Base-by-base conservation (phyloP, 2,329 filamentous ascomycete genomes). In the Bipolaris victoriae region DNA sequence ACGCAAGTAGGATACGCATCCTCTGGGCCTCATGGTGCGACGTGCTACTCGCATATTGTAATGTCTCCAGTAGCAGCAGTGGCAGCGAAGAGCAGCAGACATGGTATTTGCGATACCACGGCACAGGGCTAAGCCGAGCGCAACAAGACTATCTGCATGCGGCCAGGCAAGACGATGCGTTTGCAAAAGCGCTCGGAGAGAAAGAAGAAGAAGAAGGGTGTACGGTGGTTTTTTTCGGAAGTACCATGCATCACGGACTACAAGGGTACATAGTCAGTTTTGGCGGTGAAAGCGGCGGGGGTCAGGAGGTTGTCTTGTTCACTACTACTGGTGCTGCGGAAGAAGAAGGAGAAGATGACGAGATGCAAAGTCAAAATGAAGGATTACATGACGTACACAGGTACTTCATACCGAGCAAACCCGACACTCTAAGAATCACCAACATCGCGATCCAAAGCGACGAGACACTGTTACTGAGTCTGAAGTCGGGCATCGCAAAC, bases 11-110 rank as follows among this genome's bases (percentile, higher is more conserved):
- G 10, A 60, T 70, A 6, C 53, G 55, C 15, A 43, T 73, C n/a
- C 56, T 70, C 3, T 76, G 71, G 70, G 46, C 59, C 16, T 73
- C 71, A 20, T 76, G 73, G 73, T 74, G 72, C 51, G 73, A 76
- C 52, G 48, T 55, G 5, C 45, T 67, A 10, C 52, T 69, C 13
- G 55, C 55, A 0, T 36, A 55, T 13, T 13, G 15, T 33, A 29
- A 55, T 26, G 4, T 18, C 10, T 26, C 31, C 33, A 18, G 37
- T 18, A 18, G 13, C 39, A 26, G 24, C 2, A 26, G 7, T 7
- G 9, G 24, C 7, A 2, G 2, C 1, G 24, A 26, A 6, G 35
- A 9, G n/a, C 6, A 5, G 39, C 7, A 31, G 29, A 35, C 18
- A 22, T 55, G 49, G 43, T 45, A 39, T 5, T 39, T 67, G 7